A percentile compares a stretch with the other conserved stretches of the same genome.
These are phyloP conservation scores for Fusarium sp. DNA, from an alignment of 2,329 filamentous ascomycete genomes.

Conservation along the genomic window DNA sequence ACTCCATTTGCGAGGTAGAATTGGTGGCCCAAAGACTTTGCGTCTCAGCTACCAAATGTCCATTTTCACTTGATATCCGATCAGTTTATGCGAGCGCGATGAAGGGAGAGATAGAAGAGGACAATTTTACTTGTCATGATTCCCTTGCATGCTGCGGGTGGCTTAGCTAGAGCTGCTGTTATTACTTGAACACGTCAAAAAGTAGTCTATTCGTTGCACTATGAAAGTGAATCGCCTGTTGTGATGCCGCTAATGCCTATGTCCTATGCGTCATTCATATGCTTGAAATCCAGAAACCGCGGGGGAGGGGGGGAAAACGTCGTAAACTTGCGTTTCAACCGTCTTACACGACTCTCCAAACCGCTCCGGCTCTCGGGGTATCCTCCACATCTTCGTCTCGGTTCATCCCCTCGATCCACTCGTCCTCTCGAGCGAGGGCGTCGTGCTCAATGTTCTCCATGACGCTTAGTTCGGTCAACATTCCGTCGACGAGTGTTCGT, in stretches of 20 bases:
- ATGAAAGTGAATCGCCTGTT: conserved; percentile 30
- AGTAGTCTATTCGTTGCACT: conserved; percentile 29
- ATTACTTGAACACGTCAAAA: conserved; percentile 15
- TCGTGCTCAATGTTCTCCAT: conserved; percentile 75
- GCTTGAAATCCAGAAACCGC: conserved; percentile 12
- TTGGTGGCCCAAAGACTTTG: conserved; percentile 18
- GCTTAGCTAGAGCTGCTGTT: conserved; percentile 21
- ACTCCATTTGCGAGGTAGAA: conserved; percentile 38
- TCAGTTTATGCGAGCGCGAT: conserved; percentile 16
- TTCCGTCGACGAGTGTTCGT: conserved; percentile 66
- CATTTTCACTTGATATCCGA: conserved; percentile 30
- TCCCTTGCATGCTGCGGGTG: conserved; percentile 1
- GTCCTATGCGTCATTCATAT: conserved; percentile 13
- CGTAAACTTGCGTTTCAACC: background rate
- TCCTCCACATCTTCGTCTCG: conserved; percentile 58
- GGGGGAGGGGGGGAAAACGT: background rate
- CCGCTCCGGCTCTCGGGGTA: conserved; percentile 61
- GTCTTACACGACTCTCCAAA: conserved; percentile 61
- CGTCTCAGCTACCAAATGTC: conserved; percentile 15
- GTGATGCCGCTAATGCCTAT: conserved; percentile 24
- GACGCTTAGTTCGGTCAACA: conserved; percentile 73
- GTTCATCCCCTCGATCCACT: conserved; percentile 72
- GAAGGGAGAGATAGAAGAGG: conserved; percentile 14
- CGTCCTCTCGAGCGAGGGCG: conserved; percentile 68
- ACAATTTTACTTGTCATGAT: background rate